phyloP scores from a whole-genome alignment of 768 basidiomycete species.

The Mycena vitilis region DNA sequence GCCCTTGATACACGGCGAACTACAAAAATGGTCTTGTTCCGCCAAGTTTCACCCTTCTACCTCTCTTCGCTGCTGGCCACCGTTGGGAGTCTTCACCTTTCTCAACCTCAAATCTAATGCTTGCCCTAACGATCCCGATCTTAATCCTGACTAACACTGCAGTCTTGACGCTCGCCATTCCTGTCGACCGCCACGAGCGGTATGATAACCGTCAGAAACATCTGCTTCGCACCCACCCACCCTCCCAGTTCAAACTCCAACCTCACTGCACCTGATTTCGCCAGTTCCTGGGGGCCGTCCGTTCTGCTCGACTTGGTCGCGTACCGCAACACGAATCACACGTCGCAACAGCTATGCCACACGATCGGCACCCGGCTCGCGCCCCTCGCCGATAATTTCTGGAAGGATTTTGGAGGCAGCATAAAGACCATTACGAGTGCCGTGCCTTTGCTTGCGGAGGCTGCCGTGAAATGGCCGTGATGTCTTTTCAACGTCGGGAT shows the following conservation, averaged over 20 bases:
- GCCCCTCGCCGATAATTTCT: background rate
- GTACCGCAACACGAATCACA: constrained; percentile 1
- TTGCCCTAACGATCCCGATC: background rate
- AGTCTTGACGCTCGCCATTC: background rate
- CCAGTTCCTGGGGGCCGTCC: constrained; percentile 7
- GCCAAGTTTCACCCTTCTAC: background rate
- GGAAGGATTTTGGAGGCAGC: background rate
- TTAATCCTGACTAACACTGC: background rate
- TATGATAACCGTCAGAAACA: background rate
- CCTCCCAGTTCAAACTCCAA: background rate
- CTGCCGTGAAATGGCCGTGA: background rate
- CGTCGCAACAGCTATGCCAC: constrained; percentile 8
- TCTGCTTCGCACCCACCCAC: background rate
- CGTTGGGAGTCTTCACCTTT: constrained; percentile 7
- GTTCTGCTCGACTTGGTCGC: constrained; percentile 9
- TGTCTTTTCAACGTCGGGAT: too few species aligned
- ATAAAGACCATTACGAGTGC: background rate
- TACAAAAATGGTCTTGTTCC: too few species aligned
- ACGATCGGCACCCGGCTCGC: constrained; percentile 3
- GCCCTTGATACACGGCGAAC: too few species aligned
- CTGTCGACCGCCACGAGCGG: constrained; percentile 1
- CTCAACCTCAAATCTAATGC: background rate
- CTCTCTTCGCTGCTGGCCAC: constrained; percentile 18
- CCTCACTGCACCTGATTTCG: background rate
- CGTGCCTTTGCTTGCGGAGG: constrained; percentile 8